Percentiles rank a stretch among this genome's conserved stretches.
Conservation (phyloP, 371 early-diverging fungal genomes). For the Nematocida sp. region DNA sequence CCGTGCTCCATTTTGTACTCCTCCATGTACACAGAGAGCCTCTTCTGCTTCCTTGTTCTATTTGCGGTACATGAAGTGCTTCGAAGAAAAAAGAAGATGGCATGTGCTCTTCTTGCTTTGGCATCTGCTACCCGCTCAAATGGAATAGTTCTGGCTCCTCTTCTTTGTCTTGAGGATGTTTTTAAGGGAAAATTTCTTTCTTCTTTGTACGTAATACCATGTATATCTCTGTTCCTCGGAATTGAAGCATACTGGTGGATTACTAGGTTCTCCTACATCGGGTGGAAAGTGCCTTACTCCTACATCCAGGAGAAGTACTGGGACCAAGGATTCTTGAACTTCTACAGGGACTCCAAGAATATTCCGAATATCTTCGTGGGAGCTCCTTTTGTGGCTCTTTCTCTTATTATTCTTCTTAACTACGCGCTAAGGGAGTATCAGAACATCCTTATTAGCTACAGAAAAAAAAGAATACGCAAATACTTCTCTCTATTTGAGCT, state of each 20-base stretch:
- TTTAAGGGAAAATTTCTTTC: background rate
- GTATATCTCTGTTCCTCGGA: slow-evolving; percentile 38
- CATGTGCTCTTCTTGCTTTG: slow-evolving; percentile 39
- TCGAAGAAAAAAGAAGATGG: background rate
- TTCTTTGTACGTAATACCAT: background rate
- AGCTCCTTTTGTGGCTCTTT: slow-evolving; percentile 59
- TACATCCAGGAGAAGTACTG: slow-evolving; percentile 65
- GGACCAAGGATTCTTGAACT: slow-evolving; percentile 66
- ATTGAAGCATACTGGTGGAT: slow-evolving; percentile 58
- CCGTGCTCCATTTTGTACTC: slow-evolving; percentile 63
- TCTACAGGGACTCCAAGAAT: slow-evolving; percentile 57
- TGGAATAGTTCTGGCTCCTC: slow-evolving; percentile 58
- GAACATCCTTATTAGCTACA: background rate
- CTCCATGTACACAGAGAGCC: slow-evolving; percentile 64
- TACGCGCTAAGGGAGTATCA: background rate
- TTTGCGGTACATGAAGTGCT: slow-evolving; percentile 31
- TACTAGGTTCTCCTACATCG: slow-evolving; percentile 17
- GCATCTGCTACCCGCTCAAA: slow-evolving; percentile 64
- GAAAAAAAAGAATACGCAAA: background rate
- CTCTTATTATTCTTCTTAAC: slow-evolving; percentile 14
- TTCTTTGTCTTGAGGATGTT: slow-evolving; percentile 3
- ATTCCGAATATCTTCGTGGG: slow-evolving; percentile 65
- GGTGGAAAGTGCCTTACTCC: slow-evolving; percentile 59
- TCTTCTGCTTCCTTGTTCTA: slow-evolving; percentile 61
- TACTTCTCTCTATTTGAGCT: background rate